Percentiles rank a stretch among this genome's conserved stretches.
phyloP scores from a whole-genome alignment of 495 filamentous ascomycete species.

The Tuber magnatum region DNA sequence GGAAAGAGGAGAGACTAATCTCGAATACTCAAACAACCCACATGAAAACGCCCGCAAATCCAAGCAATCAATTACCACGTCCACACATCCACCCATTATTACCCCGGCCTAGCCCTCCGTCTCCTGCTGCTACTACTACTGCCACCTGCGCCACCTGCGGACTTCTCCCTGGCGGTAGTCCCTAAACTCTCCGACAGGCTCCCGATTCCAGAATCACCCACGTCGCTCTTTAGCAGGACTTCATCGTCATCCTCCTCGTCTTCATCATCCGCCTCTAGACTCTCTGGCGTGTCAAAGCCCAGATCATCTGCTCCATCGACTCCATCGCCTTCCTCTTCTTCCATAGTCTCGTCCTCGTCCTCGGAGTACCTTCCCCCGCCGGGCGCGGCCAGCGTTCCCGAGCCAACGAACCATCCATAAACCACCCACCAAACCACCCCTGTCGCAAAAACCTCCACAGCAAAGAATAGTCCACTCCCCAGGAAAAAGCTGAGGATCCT shows the following conservation, averaged over 20 bases:
- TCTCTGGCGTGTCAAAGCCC: conserved; percentile 41
- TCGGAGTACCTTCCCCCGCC: not conserved
- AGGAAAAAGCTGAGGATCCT: conserved; percentile 59
- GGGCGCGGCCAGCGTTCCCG: not conserved
- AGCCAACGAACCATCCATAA: conserved; percentile 28
- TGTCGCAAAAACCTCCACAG: conserved; percentile 51
- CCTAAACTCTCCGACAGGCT: conserved; percentile 37
- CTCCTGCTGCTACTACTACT: conserved; percentile 15
- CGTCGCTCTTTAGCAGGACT: conserved; percentile 22
- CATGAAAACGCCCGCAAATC: not conserved
- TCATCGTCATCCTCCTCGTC: conserved; percentile 25
- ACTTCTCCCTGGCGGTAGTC: conserved; percentile 18
- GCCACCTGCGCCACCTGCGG: conserved; percentile 1
- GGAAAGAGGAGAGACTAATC: not conserved
- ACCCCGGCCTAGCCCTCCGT: conserved; percentile 12
- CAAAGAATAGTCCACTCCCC: conserved; percentile 67
- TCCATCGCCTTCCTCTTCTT: conserved; percentile 27
- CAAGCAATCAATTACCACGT: not conserved
- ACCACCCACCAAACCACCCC: conserved; percentile 35
- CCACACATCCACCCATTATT: conserved; percentile 1
- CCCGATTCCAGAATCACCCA: conserved; percentile 46
- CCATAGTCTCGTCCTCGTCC: not conserved
- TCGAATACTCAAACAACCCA: not conserved
- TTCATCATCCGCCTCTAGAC: conserved; percentile 42
- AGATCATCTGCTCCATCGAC: conserved; percentile 13